Percentiles rank a stretch among this genome's conserved stretches.
These are phyloP conservation scores for Salinomyces thailandicus DNA, from an alignment of 2,329 filamentous ascomycete species.

Conservation along the genomic window DNA sequence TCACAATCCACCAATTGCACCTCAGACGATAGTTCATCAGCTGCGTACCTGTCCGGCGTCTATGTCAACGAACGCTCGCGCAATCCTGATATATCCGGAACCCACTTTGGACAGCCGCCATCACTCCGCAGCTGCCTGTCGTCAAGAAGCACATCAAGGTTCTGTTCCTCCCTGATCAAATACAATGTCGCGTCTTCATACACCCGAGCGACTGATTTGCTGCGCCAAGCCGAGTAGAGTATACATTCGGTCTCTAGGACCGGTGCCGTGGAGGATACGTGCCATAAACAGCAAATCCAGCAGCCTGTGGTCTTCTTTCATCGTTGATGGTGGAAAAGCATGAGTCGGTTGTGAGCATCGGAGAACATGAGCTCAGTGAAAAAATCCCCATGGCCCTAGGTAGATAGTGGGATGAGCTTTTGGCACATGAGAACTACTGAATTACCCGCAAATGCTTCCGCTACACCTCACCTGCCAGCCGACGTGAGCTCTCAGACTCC, in stretches of 20 bases:
- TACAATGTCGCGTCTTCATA: conserved; percentile 15
- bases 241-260: conserved; percentile 14
- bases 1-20: not conserved
- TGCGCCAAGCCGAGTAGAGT: conserved; percentile 10
- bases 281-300: conserved; percentile 8
- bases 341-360: conserved; percentile 6
- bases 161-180: conserved; percentile 10
- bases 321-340: conserved; percentile 10
- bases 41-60: conserved; percentile 7
- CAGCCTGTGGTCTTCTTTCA: conserved; percentile 5
- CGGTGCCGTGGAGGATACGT: conserved; percentile 10
- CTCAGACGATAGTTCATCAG: conserved; percentile 6
- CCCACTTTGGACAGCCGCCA: conserved; percentile 11
- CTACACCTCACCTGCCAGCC: conserved; percentile 11
- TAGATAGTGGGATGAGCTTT: conserved; percentile 15
- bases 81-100: conserved; percentile 3
- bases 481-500: conserved; percentile 3
- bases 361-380: conserved; percentile 10
- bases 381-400: conserved; percentile 11
- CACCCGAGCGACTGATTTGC: conserved; percentile 9
- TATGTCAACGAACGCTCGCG: conserved; percentile 2
- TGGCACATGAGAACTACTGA: conserved; percentile 8
- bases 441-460: conserved; percentile 14
- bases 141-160: conserved; percentile 14
- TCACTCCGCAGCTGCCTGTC: conserved; percentile 6